Evolutionary conservation across 225 moss, liverwort and hornwort species (phyloP).

Genomic region (Straminergon stramineum): DNA sequence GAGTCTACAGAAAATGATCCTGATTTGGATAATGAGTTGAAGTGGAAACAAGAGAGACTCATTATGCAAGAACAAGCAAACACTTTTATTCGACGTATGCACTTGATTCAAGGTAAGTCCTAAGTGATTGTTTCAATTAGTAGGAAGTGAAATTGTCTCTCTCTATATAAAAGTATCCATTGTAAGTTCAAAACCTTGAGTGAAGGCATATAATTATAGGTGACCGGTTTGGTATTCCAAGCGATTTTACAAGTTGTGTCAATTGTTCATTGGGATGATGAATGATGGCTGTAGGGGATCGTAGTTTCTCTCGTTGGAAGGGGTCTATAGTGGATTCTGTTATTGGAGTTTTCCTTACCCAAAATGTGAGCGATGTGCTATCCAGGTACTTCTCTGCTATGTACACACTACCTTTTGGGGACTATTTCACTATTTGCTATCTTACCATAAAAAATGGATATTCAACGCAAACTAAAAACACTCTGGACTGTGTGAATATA

Average conservation of each 20-base stretch:
- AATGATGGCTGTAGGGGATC: conserved; percentile 29
- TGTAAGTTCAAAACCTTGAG: not conserved
- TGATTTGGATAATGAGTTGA: conserved; percentile 25
- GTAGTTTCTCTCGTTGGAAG: conserved; percentile 52
- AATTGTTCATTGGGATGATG: not conserved
- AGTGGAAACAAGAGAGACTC: conserved; percentile 50
- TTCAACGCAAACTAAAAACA: not conserved
- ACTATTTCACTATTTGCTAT: not conserved
- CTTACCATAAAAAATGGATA: not conserved
- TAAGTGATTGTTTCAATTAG: not conserved
- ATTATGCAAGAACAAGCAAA: conserved; percentile 46
- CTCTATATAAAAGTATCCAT: too few species aligned
- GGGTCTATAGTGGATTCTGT: conserved; percentile 47
- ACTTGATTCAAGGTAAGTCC: conserved; percentile 64
- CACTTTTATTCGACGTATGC: conserved; percentile 55
- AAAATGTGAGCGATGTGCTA: conserved; percentile 46
- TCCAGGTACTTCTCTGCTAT: conserved; percentile 17
- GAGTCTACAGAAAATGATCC: conserved; percentile 14
- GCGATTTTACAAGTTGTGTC: not conserved
- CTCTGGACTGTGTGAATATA: not conserved
- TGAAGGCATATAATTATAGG: too few species aligned
- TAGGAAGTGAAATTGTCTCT: not conserved
- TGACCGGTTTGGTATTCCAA: not conserved
- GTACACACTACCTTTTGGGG: not conserved
- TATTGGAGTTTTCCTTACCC: conserved; percentile 37